A percentile compares a stretch with the other conserved stretches of the same genome.
phyloP scores from a whole-genome alignment of 1,139 yeast species.

The Blastobotrys indianensis region DNA sequence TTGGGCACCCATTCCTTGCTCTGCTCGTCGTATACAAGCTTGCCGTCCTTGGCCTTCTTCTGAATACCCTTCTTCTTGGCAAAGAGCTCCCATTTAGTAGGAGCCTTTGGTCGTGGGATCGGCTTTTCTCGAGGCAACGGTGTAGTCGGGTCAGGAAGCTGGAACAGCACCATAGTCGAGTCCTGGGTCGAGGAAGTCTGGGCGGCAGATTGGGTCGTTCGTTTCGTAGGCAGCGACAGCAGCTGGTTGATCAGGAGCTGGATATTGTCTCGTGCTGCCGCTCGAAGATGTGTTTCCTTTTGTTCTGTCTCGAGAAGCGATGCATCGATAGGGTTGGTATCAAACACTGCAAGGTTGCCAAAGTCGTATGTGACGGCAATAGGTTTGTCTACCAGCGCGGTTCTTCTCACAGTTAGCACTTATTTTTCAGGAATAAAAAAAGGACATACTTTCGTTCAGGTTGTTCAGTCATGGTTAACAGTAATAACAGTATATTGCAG shows the following conservation, averaged over 20 bases:
- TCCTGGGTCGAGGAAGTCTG: slow-evolving; percentile 48
- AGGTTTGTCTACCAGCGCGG: slow-evolving; percentile 82
- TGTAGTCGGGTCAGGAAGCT: slow-evolving; percentile 79
- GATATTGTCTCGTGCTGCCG: slow-evolving; percentile 84
- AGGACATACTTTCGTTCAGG: background rate
- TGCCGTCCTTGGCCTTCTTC: slow-evolving; percentile 85
- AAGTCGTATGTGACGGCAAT: slow-evolving; percentile 81
- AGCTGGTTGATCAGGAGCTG: slow-evolving; percentile 88
- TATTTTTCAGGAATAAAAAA: background rate
- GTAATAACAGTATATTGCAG: background rate
- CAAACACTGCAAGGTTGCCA: slow-evolving; percentile 84
- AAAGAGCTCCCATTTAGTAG: slow-evolving; percentile 94
- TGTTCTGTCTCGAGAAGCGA: slow-evolving; percentile 59
- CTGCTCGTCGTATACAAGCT: slow-evolving; percentile 84
- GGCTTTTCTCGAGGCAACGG: slow-evolving; percentile 92
- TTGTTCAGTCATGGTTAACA: background rate
- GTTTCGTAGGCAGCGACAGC: slow-evolving; percentile 78
- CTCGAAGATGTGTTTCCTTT: slow-evolving; percentile 59
- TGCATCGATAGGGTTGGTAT: slow-evolving; percentile 68
- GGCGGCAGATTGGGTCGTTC: slow-evolving; percentile 65
- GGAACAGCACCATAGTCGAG: slow-evolving; percentile 74
- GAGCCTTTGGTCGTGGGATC: slow-evolving; percentile 84
- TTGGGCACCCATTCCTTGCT: slow-evolving; percentile 94
- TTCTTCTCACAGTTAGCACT: slow-evolving; percentile 38
- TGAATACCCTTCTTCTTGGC: slow-evolving; percentile 94